Percentiles rank a stretch among this genome's conserved stretches.
These are phyloP conservation scores for Termitomyces eurrhizus DNA, from an alignment of 768 basidiomycete species.

Conservation along the genomic window DNA sequence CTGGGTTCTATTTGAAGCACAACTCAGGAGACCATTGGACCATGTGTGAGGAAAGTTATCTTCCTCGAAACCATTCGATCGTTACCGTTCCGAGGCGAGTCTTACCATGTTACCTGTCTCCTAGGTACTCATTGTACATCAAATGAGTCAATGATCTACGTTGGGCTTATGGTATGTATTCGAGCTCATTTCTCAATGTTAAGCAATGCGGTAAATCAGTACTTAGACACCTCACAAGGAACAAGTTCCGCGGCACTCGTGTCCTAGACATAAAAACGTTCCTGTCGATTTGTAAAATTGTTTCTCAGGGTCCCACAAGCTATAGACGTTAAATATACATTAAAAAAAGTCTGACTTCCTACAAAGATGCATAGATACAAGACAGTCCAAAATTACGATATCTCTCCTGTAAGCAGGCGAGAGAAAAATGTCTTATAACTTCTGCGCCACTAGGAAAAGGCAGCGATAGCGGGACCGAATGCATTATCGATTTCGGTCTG, in stretches of 20 bases:
- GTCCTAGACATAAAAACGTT: not conserved
- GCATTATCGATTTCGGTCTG: conserved; percentile 13
- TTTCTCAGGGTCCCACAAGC: not conserved
- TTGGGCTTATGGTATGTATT: too few relatives aligned
- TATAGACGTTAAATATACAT: not conserved
- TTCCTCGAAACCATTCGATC: too few relatives aligned
- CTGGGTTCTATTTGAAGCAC: too few relatives aligned
- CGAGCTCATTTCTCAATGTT: too few relatives aligned
- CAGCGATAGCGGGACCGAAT: conserved; percentile 21
- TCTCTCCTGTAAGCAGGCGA: not conserved
- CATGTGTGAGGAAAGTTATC: too few relatives aligned
- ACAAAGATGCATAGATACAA: not conserved
- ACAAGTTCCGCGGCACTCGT: too few relatives aligned
- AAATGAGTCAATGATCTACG: too few relatives aligned
- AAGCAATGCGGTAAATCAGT: not conserved
- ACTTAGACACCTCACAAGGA: not conserved
- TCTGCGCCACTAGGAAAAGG: conserved; percentile 6
- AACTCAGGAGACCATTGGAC: too few relatives aligned
- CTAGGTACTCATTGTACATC: too few relatives aligned
- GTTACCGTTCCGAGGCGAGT: too few relatives aligned
- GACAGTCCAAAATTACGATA: not conserved
- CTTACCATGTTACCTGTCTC: too few relatives aligned
- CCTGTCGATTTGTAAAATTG: not conserved
- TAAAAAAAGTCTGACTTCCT: not conserved
- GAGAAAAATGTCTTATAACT: not conserved